Evolutionary conservation across 768 basidiomycete species (phyloP), one percentile per base, ranked within the genome.

Genomic region (Pleurotus tuoliensis): DNA sequence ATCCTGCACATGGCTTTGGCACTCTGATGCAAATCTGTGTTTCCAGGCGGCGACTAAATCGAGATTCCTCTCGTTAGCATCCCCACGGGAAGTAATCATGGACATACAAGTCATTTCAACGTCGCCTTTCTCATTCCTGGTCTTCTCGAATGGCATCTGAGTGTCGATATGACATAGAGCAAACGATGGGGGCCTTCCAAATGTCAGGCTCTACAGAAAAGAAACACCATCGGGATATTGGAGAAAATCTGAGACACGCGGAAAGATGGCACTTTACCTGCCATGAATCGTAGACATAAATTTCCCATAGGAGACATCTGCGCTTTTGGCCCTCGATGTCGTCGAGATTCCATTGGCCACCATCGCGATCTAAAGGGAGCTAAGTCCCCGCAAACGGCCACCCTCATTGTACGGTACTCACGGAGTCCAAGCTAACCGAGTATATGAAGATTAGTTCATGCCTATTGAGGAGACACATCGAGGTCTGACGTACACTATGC

Each of bases 181-280:
- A 55, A 88, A 78, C 5, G 86, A 87, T 2, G 86, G 86, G 3
- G 87, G 87, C 5, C 87, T 78, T 55, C 86, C 86, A 68, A 83
- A 88, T 8, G 86, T 88, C 57, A 89, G 68, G 63, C 85, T 86
- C 87, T 89, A 61, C 34, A 54, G 37, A 58, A 5, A 55, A 58
- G 18, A 34, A n/a, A 55, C 24, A 4, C 18, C 22, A 53, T 58
- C n/a, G 38, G 50, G 41, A 24, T 22, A 38, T 52, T 56, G 12
- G 16, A 47, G 44, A 56, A 53, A 47, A 6, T 25, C n/a, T 52
- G 18, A 6, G 34, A 37, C 3, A 8, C n/a, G 16, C 11, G n/a
- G 34, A 52, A 13, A 34, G 30, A 34, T 34, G 30, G 7, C 34
- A 51, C 59, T 74, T 55, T 62, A 86, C 87, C 82, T 86, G 84